These are phyloP conservation scores for Thraustochytrium sp. DNA, from an alignment of 352 stramenopile genomes.

Conservation along the genomic window DNA sequence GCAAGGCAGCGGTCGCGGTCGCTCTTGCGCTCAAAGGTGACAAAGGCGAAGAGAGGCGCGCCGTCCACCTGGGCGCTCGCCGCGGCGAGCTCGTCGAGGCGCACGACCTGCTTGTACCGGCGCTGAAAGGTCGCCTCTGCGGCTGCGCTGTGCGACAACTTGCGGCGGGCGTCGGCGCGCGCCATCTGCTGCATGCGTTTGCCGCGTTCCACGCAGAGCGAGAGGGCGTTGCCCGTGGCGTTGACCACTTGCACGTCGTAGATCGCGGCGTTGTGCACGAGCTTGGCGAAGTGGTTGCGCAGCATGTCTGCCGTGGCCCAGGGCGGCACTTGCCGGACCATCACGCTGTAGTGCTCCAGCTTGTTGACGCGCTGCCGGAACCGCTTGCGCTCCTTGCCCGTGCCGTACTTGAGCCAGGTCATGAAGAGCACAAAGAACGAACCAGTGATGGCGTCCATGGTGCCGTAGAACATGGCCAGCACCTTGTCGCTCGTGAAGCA, in stretches of 20 bases:
- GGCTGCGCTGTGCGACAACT: background rate
- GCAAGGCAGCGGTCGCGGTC: background rate
- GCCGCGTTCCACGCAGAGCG: constrained; percentile 6
- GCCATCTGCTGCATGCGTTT: constrained; percentile 4
- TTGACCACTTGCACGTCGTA: background rate
- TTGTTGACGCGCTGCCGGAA: background rate
- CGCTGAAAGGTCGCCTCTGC: background rate
- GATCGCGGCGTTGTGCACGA: background rate
- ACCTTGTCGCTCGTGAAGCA: background rate
- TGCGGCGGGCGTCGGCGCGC: constrained; percentile 6
- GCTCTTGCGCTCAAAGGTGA: constrained; percentile 5
- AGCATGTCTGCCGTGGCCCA: background rate
- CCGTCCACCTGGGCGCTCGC: background rate
- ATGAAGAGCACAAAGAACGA: background rate
- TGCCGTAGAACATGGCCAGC: background rate
- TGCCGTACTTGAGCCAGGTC: background rate
- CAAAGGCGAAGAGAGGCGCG: constrained; percentile 3
- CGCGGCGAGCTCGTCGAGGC: background rate
- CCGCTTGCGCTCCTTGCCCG: background rate
- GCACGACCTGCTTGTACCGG: background rate
- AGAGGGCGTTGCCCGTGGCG: constrained; percentile 9
- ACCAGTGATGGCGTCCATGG: background rate
- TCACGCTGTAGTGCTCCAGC: background rate
- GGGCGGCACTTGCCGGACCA: background rate
- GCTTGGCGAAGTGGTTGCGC: background rate